Evolutionary conservation across 371 early-diverging fungal genomes (phyloP).

Genomic region (Mortierella sp.): DNA sequence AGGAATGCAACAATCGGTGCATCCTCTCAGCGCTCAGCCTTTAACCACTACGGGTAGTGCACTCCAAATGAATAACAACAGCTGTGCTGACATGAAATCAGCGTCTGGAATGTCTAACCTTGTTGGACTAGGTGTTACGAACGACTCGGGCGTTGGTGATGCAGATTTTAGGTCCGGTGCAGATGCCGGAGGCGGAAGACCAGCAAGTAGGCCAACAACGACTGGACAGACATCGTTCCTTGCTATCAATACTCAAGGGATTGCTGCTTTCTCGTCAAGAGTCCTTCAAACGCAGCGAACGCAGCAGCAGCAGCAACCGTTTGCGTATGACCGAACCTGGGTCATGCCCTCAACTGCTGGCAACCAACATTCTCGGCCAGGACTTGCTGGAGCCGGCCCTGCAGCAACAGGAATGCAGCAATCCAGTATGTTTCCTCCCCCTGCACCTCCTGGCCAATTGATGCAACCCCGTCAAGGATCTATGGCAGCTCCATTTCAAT

Average conservation of each 20-base stretch:
- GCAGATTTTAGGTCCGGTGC: conserved; percentile 9
- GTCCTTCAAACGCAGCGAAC: conserved; percentile 9
- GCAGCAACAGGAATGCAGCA: conserved; percentile 1
- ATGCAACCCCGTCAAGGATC: conserved; percentile 5
- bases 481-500: conserved; percentile 15
- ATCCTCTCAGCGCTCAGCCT: not conserved
- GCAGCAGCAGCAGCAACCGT: conserved; percentile 10
- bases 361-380: conserved; percentile 12
- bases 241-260: conserved; percentile 6
- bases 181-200: conserved; percentile 12
- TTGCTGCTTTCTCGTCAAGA: conserved; percentile 2
- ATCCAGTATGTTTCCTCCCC: conserved; percentile 5
- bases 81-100: not conserved
- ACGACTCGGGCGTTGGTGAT: conserved; percentile 8
- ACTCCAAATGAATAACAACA: not conserved
- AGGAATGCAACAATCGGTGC: conserved; percentile 1
- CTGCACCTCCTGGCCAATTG: conserved; percentile 4
- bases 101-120: no score
- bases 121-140: conserved; percentile 22
- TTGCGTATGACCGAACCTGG: conserved; percentile 16
- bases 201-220: conserved; percentile 16
- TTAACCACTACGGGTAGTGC: not conserved
- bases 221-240: conserved; percentile 12
- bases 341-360: conserved; percentile 1
- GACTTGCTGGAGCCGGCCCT: conserved; percentile 15